A percentile compares a stretch with the other conserved stretches of the same genome.
Conservation (phyloP, 2,329 filamentous ascomycete species). For the Neonectria sp. region DNA sequence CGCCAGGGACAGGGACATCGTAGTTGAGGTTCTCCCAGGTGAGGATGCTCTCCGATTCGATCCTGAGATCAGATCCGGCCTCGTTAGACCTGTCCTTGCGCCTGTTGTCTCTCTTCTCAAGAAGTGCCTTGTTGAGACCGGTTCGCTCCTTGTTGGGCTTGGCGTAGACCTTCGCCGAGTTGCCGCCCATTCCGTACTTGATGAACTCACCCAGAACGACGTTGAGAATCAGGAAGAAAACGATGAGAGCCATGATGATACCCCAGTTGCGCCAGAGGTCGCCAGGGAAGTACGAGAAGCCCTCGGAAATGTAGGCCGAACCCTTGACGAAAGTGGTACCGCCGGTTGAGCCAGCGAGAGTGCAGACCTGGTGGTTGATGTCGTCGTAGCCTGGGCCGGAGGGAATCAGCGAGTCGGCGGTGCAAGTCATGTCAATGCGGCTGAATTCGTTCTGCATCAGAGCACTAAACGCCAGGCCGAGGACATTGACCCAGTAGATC, state of each 20-base stretch:
- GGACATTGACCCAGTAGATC: slow-evolving; percentile 84
- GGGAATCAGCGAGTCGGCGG: slow-evolving; percentile 77
- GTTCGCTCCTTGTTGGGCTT: slow-evolving; percentile 78
- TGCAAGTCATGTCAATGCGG: slow-evolving; percentile 78
- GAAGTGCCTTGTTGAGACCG: slow-evolving; percentile 74
- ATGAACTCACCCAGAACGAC: slow-evolving; percentile 85
- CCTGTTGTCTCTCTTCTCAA: slow-evolving; percentile 71
- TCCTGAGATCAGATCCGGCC: slow-evolving; percentile 65
- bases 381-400: slow-evolving; percentile 78
- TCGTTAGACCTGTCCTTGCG: slow-evolving; percentile 63
- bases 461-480: slow-evolving; percentile 81
- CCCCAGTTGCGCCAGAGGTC: slow-evolving; percentile 89
- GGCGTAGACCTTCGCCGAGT: slow-evolving; percentile 82
- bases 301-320: slow-evolving; percentile 76
- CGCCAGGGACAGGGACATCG: slow-evolving; percentile 73
- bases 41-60: slow-evolving; percentile 76
- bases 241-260: slow-evolving; percentile 82
- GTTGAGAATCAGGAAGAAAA: slow-evolving; percentile 82
- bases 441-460: slow-evolving; percentile 93
- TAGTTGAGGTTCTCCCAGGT: slow-evolving; percentile 93
- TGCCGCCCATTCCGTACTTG: slow-evolving; percentile 85
- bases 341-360: slow-evolving; percentile 78
- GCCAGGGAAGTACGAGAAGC: slow-evolving; percentile 75
- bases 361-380: slow-evolving; percentile 85
- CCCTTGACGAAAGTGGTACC: slow-evolving; percentile 78